A percentile compares a stretch with the other conserved stretches of the same genome.
phyloP scores from a whole-genome alignment of 805 yeast species.

The Ogataea salicorniae region DNA sequence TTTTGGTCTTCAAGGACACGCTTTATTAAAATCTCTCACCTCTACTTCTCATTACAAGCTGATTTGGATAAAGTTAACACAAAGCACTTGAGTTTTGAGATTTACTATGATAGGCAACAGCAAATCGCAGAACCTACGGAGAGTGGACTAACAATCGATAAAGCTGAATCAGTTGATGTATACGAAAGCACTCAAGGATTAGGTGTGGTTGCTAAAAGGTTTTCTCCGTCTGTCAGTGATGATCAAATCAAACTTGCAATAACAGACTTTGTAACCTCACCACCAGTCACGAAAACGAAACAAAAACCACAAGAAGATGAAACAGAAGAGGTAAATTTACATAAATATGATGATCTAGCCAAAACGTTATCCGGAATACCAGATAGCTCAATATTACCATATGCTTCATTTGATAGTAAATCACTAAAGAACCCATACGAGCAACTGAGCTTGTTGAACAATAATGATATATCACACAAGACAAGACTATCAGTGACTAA shows the following conservation, averaged over 20 bases:
- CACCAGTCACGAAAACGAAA: background rate
- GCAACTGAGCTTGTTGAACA: conserved; percentile 8
- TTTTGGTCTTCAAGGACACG: background rate
- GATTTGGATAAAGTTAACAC: conserved; percentile 10
- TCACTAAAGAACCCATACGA: conserved; percentile 16
- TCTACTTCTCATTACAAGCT: conserved; percentile 6
- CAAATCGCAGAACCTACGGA: background rate
- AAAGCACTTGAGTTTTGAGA: conserved; percentile 6
- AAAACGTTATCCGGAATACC: background rate
- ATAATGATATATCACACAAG: conserved; percentile 6
- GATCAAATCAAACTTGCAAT: background rate
- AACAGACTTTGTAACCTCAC: background rate
- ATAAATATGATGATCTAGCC: conserved; percentile 4
- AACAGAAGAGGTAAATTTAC: background rate
- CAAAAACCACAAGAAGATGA: background rate
- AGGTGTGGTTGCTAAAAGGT: too few species aligned
- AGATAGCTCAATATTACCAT: conserved; percentile 12
- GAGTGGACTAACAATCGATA: background rate
- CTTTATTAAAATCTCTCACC: too few species aligned
- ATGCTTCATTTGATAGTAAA: conserved; percentile 8
- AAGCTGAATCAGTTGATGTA: background rate
- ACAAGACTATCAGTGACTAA: conserved; percentile 54
- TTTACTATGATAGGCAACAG: conserved; percentile 1
- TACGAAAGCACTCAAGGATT: background rate
- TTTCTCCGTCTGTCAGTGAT: conserved; percentile 1